Evolutionary conservation across 192 early-diverging fungal species (phyloP).

Genomic region (Thoreauomyces humboldtii): DNA sequence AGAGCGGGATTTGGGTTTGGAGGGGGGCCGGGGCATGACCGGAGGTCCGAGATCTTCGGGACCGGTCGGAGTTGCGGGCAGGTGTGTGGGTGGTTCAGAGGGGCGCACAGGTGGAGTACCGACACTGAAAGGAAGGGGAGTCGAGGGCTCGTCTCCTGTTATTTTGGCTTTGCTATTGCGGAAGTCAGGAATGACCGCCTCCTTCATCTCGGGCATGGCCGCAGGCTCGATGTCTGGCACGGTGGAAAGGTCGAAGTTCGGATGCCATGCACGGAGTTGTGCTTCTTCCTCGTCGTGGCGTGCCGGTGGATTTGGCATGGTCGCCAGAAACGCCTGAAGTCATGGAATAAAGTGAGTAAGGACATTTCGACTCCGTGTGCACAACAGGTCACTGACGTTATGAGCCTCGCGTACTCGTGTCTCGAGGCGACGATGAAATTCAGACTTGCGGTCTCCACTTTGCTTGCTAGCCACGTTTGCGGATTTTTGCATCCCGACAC

Average conservation of each 20-base stretch:
- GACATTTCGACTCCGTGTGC: no score
- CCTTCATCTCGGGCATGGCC: conserved; percentile 23
- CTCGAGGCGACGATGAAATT: conserved; percentile 18
- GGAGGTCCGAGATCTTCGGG: no score
- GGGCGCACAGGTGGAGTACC: no score
- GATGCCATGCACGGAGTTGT: conserved; percentile 30
- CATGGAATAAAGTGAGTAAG: no score
- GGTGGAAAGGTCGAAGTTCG: conserved; percentile 27
- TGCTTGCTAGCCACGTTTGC: conserved; percentile 1
- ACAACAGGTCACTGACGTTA: conserved; percentile 27
- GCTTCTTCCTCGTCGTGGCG: neutral
- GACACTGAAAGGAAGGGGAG: no score
- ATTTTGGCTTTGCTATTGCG: no score
- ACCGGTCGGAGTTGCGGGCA: no score
- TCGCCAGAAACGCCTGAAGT: conserved; percentile 18
- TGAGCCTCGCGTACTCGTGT: conserved; percentile 9
- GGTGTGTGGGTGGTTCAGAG: no score
- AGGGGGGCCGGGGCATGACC: neutral
- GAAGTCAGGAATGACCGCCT: conserved; percentile 1
- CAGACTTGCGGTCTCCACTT: conserved; percentile 12
- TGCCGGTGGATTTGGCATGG: neutral
- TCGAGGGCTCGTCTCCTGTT: no score
- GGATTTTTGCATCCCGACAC: neutral
- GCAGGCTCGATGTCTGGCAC: conserved; percentile 30
- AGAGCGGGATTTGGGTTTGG: conserved; percentile 25